Evolutionary conservation across 257 asterid genomes (phyloP), one percentile per base, ranked within the genome.

Genomic region (Scutellaria minor): DNA sequence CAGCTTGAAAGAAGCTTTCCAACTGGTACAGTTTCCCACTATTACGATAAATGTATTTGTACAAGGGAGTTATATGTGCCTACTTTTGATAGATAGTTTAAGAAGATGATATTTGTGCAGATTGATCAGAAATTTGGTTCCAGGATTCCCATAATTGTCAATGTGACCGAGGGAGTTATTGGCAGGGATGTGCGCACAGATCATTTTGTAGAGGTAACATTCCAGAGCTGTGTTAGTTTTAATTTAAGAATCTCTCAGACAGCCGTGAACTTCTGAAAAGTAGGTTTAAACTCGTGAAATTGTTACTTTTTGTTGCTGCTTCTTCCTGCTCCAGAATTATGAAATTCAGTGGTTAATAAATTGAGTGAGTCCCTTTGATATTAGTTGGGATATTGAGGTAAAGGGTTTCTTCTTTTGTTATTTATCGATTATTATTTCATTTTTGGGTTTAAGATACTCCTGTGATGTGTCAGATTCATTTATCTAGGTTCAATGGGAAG

Each of bases 401-500:
- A 31, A 31, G 5, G 37, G 37, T 44, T 44, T 44, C 12, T 44
- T 44, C 9, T 44, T 44, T 44, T 44, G 11, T 44, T 44, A 44
- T 54, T 24, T 66, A n/a, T 50, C 8, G 37, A 11, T 50, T 50
- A 50, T 57, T 57, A 27, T 24, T 37, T 59, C n/a, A 3, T 45
- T 64, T 42, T 77, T 7, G 27, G 62, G 39, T 60, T 51, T 9
- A 3, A 59, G 65, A 42, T 64, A 44, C 52, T 64, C 27, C 7
- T 41, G 58, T 77, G 70, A 74, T 75, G 42, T 71, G 53, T 75
- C 20, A 40, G 67, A 40, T 51, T 57, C 72, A 9, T 61, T 75
- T 60, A 37, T 74, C 55, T 80, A 90, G 96, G 81, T 87, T 66
- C 84, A 81, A 66, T 90, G 98, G 97, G 86, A 83, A 68, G 66